Conservation (phyloP, 2,329 filamentous ascomycete genomes). For the Paraconiothyrium sp. region DNA sequence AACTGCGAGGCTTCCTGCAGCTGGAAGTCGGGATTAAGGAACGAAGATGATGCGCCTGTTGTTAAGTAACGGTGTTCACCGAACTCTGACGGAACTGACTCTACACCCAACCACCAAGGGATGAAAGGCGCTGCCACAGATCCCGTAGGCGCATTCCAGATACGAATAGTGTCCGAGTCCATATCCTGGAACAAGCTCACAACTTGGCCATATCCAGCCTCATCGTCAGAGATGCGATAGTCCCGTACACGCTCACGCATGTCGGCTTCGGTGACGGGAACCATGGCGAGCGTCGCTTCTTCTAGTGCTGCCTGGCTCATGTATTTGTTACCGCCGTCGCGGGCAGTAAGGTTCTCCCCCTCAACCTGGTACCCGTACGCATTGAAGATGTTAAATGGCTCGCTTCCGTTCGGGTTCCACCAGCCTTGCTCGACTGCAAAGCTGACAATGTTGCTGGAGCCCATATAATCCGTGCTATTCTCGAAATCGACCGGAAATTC, state of each 20-base stretch:
- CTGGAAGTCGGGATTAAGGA: constrained; percentile 47
- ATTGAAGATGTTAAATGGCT: constrained; percentile 50
- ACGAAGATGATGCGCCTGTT: constrained; percentile 43
- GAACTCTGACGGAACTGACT: constrained; percentile 41
- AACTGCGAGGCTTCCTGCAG: constrained; percentile 41
- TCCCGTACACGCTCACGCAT: constrained; percentile 54
- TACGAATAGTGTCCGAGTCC: constrained; percentile 43
- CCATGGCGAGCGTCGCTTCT: constrained; percentile 52
- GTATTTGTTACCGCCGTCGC: constrained; percentile 49
- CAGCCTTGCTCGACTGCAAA: constrained; percentile 49
- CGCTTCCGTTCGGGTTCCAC: constrained; percentile 43
- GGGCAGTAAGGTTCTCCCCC: constrained; percentile 35
- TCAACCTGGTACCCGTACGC: constrained; percentile 41
- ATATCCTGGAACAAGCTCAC: constrained; percentile 36
- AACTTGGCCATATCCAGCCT: constrained; percentile 50
- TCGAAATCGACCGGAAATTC: constrained; percentile 46
- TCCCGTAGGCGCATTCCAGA: constrained; percentile 47
- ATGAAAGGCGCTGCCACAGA: constrained; percentile 48
- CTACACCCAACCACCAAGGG: constrained; percentile 49
- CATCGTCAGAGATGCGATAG: constrained; percentile 47
- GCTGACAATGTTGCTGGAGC: constrained; percentile 45
- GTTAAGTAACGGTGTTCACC: constrained; percentile 49
- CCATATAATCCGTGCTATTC: constrained; percentile 43
- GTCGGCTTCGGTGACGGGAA: constrained; percentile 61
- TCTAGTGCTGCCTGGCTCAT: constrained; percentile 50